phyloP scores from a whole-genome alignment of 306 rosid genomes.

The Begonia fuchsioides region DNA sequence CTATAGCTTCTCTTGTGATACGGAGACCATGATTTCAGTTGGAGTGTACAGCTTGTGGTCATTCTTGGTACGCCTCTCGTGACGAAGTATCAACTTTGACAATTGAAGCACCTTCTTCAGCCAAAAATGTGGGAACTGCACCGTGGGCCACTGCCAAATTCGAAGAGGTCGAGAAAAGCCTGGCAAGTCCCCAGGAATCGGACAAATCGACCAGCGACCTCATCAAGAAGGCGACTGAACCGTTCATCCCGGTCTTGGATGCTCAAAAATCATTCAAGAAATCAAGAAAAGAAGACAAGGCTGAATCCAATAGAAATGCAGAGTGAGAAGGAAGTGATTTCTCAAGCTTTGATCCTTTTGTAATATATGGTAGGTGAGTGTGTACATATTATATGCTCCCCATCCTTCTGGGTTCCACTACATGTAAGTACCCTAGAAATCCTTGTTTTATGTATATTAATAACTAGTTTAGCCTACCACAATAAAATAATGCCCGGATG shows the following conservation, averaged over 20 bases:
- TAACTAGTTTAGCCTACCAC: no score
- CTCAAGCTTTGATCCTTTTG: no score
- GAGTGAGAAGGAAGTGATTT: not conserved
- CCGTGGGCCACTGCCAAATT: slow-evolving; percentile 61
- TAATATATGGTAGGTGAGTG: no score
- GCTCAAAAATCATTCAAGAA: slow-evolving; percentile 39
- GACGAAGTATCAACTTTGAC: slow-evolving; percentile 65
- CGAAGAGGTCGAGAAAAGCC: slow-evolving; percentile 58
- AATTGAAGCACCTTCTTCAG: slow-evolving; percentile 30
- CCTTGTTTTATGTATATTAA: no score
- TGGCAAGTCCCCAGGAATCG: slow-evolving; percentile 51
- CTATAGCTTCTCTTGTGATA: no score
- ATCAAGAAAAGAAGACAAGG: slow-evolving; percentile 38
- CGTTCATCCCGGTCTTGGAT: slow-evolving; percentile 31
- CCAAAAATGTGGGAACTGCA: slow-evolving; percentile 32
- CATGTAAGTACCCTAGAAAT: no score
- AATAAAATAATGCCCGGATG: no score
- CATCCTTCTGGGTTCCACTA: no score
- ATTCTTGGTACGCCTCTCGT: slow-evolving; percentile 81
- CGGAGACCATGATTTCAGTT: slow-evolving; percentile 32
- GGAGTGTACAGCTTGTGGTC: slow-evolving; percentile 83
- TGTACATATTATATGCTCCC: no score
- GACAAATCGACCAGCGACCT: slow-evolving; percentile 25
- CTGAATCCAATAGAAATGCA: slow-evolving; percentile 22
- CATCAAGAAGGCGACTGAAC: slow-evolving; percentile 40